These are phyloP conservation scores for Aegle marmelos DNA, from an alignment of 345 rosid species.

Conservation along the genomic window DNA sequence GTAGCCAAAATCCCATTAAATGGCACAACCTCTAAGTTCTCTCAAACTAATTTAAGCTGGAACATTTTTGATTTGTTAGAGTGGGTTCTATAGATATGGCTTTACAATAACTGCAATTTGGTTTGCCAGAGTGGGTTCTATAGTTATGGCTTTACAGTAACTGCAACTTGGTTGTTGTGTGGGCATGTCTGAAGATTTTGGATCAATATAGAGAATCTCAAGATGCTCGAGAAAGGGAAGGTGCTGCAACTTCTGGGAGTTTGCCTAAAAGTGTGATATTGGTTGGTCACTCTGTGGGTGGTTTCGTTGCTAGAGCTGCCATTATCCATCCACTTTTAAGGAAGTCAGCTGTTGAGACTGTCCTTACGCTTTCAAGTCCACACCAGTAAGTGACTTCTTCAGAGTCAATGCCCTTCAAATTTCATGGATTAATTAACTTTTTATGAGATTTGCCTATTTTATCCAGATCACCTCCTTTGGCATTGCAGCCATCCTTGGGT, in stretches of 20 bases:
- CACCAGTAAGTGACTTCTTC: constrained; percentile 71
- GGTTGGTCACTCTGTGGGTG: constrained; percentile 99
- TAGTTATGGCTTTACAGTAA: neutral
- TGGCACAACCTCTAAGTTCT: neutral
- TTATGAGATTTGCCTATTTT: constrained; percentile 29
- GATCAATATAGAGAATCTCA: constrained; percentile 83
- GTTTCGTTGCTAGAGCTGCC: constrained; percentile 99
- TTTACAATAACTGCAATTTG: constrained; percentile 1
- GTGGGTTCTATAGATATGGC: neutral
- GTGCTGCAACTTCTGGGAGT: constrained; percentile 60
- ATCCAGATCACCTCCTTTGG: constrained; percentile 94
- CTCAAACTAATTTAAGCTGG: constrained; percentile 6
- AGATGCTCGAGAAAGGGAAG: constrained; percentile 67
- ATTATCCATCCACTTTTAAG: constrained; percentile 74
- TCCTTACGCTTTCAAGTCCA: constrained; percentile 90
- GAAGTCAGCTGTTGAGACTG: constrained; percentile 77
- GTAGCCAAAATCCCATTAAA: neutral
- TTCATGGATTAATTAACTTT: constrained; percentile 20
- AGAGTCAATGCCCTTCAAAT: constrained; percentile 17
- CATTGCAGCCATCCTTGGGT: constrained; percentile 95
- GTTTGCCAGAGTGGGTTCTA: neutral
- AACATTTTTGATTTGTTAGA: neutral
- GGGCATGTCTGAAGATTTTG: constrained; percentile 57
- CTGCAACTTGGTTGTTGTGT: constrained; percentile 4
- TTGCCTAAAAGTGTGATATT: constrained; percentile 83